phyloP scores from a whole-genome alignment of 208 protist species.

The Leishmania tropica region DNA sequence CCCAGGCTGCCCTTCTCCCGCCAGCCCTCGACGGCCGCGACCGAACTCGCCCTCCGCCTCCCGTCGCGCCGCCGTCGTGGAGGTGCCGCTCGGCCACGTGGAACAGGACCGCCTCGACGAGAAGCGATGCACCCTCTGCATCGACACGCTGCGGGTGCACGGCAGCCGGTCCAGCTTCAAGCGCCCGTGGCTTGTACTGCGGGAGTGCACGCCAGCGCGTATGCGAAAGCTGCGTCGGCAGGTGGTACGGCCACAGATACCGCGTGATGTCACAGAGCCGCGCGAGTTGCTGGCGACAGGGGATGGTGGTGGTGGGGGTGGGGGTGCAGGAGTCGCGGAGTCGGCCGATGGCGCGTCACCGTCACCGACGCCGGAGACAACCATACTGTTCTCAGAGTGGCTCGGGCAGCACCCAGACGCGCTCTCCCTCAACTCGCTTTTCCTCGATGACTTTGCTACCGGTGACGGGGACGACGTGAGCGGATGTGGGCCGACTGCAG shows the following conservation, averaged over 20 bases:
- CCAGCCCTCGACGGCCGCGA: not conserved
- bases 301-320: not conserved
- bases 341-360: not conserved
- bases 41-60: not conserved
- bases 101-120: slow-evolving; percentile 46
- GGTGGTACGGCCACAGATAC: not conserved
- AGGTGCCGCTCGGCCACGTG: slow-evolving; percentile 60
- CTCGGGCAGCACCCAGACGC: slow-evolving; percentile 53
- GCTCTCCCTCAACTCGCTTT: slow-evolving; percentile 47
- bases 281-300: not conserved
- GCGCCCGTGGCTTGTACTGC: slow-evolving; percentile 56
- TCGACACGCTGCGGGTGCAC: slow-evolving; percentile 59
- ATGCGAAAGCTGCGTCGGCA: slow-evolving; percentile 8
- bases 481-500: not conserved
- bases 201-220: slow-evolving; percentile 18
- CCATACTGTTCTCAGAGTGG: slow-evolving; percentile 56
- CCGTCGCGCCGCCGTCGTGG: slow-evolving; percentile 8
- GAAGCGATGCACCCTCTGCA: slow-evolving; percentile 60
- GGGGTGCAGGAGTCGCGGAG: not conserved
- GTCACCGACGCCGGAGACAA: not conserved
- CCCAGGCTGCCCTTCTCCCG: not conserved
- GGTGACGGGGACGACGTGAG: not conserved
- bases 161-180: slow-evolving; percentile 42
- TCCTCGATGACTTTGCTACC: slow-evolving; percentile 16
- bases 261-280: not conserved